Percentiles rank a stretch among this genome's conserved stretches.
Evolutionary conservation across 225 moss, liverwort and hornwort species (phyloP).

Genomic region (Pleurozium schreberi): DNA sequence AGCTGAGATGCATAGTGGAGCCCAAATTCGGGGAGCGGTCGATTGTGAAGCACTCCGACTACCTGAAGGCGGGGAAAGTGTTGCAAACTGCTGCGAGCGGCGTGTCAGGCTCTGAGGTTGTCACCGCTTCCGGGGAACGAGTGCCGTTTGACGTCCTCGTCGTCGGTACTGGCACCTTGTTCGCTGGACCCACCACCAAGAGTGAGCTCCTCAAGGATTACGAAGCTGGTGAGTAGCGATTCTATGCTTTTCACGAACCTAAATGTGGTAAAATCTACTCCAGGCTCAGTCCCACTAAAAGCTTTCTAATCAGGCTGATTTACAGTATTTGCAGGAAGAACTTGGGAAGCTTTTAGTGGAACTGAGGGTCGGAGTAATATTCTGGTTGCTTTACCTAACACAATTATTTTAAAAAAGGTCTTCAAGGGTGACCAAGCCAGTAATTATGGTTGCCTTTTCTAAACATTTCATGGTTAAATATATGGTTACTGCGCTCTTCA

Average conservation of each 20-base stretch:
- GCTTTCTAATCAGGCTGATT: no score
- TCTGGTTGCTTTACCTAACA: background rate
- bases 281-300: no score
- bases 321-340: no score
- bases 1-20: conserved; percentile 51
- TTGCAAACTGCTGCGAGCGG: conserved; percentile 21
- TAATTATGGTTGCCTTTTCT: background rate
- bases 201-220: conserved; percentile 39
- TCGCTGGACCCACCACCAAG: conserved; percentile 34
- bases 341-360: no score
- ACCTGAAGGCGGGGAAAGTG: conserved; percentile 39
- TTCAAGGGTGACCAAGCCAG: conserved; percentile 16
- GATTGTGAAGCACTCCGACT: conserved; percentile 45
- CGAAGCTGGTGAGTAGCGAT: conserved; percentile 21
- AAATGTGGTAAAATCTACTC: background rate
- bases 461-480: background rate
- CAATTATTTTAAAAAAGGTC: background rate
- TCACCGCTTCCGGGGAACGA: conserved; percentile 32
- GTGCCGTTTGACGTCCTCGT: conserved; percentile 58
- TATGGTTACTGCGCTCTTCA: background rate
- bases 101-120: conserved; percentile 31
- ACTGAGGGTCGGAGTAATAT: no score
- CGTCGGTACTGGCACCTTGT: conserved; percentile 53
- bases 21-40: conserved; percentile 59
- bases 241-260: background rate